Evolutionary conservation across 768 basidiomycete genomes (phyloP).

Genomic region (Russula vinacea): DNA sequence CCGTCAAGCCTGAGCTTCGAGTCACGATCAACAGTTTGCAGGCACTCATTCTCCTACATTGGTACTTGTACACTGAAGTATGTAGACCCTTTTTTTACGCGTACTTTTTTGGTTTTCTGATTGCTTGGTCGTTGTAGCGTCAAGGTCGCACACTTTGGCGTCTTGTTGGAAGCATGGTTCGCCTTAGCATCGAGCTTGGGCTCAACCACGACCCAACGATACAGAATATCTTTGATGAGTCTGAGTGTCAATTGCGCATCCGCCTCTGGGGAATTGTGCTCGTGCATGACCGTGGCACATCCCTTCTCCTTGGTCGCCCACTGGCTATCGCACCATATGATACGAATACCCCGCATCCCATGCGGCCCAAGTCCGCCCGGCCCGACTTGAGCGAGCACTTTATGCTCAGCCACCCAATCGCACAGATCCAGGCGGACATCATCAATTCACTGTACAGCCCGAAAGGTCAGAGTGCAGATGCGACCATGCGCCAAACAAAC

Average conservation of each 20-base stretch:
- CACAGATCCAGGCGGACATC: conserved; percentile 85
- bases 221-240: conserved; percentile 65
- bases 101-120: conserved; percentile 17
- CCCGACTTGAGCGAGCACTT: conserved; percentile 77
- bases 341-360: conserved; percentile 73
- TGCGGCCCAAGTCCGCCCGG: conserved; percentile 43
- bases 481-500: conserved; percentile 71
- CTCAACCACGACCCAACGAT: conserved; percentile 80
- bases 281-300: conserved; percentile 84
- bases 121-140: conserved; percentile 47
- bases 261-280: conserved; percentile 84
- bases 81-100: conserved; percentile 27
- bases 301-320: conserved; percentile 81
- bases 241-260: conserved; percentile 75
- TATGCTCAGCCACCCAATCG: conserved; percentile 67
- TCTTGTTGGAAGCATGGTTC: conserved; percentile 79
- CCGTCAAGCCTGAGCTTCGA: conserved; percentile 75
- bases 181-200: conserved; percentile 78
- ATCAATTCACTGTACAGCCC: conserved; percentile 83
- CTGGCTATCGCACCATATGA: conserved; percentile 81
- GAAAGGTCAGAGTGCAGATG: conserved; percentile 62
- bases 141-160: conserved; percentile 90
- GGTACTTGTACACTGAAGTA: conserved; percentile 89
- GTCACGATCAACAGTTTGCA: conserved; percentile 82
- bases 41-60: conserved; percentile 78